Conservation (phyloP, 441 rosid species). For the Erodium moschatum region DNA sequence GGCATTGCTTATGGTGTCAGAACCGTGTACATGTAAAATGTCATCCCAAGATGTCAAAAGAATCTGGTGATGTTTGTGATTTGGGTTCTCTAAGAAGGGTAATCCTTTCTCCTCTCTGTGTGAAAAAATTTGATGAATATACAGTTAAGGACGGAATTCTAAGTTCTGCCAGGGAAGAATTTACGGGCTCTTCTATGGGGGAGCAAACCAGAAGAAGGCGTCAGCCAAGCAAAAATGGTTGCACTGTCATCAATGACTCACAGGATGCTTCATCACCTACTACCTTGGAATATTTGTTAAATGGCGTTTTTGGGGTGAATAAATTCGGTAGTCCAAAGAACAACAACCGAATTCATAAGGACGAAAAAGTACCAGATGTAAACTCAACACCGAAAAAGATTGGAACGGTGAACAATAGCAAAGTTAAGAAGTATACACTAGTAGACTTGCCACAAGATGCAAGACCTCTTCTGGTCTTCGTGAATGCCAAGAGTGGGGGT, state of each 20-base stretch:
- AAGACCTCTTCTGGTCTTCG: slow-evolving; percentile 58
- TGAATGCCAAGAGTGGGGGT: slow-evolving; percentile 64
- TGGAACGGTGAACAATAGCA: slow-evolving; percentile 22
- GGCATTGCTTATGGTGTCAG: slow-evolving; percentile 74
- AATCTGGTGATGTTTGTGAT: slow-evolving; percentile 55
- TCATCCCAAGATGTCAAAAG: slow-evolving; percentile 49
- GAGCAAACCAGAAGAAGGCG: slow-evolving; percentile 44
- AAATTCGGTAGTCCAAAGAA: slow-evolving; percentile 36
- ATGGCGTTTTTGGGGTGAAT: slow-evolving; percentile 39
- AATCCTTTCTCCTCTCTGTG: slow-evolving; percentile 54
- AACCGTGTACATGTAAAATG: slow-evolving; percentile 59
- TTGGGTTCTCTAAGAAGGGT: slow-evolving; percentile 54
- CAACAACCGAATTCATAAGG: slow-evolving; percentile 26
- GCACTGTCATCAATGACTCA: slow-evolving; percentile 28
- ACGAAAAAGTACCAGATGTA: slow-evolving; percentile 23
- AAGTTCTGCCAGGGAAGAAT: slow-evolving; percentile 30
- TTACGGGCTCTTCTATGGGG: slow-evolving; percentile 27
- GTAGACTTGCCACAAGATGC: slow-evolving; percentile 46
- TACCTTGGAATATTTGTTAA: slow-evolving; percentile 26
- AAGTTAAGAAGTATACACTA: slow-evolving; percentile 33
- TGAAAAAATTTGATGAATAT: slow-evolving; percentile 33
- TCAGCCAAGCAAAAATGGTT: slow-evolving; percentile 35
- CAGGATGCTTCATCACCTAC: slow-evolving; percentile 31
- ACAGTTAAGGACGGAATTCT: slow-evolving; percentile 30
- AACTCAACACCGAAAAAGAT: slow-evolving; percentile 29